Conservation (phyloP, 768 basidiomycete genomes). For the Russula dissimulans region DNA sequence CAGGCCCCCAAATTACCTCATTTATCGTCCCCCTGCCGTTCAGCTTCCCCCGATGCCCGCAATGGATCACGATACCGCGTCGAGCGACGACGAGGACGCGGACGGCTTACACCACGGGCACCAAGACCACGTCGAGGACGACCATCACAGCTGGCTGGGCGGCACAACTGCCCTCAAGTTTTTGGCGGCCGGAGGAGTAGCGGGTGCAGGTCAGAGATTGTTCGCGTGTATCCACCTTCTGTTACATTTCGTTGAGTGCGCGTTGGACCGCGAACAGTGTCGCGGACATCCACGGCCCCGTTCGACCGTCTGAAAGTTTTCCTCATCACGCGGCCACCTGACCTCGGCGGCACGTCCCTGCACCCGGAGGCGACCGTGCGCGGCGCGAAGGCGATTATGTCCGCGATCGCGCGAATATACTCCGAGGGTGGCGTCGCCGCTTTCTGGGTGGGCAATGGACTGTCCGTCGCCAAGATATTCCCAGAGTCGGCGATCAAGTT, state of each 20-base stretch:
- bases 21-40: conserved; percentile 11
- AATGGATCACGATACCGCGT: background rate
- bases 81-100: conserved; percentile 29
- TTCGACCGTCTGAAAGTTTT: conserved; percentile 97
- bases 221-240: background rate
- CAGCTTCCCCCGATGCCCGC: background rate
- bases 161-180: conserved; percentile 76
- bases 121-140: conserved; percentile 40
- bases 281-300: conserved; percentile 92
- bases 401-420: conserved; percentile 76
- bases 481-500: conserved; percentile 99
- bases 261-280: conserved; percentile 45
- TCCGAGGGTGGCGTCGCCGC: conserved; percentile 79
- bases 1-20: conserved; percentile 34
- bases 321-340: conserved; percentile 81
- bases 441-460: conserved; percentile 97
- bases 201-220: conserved; percentile 70
- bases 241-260: background rate
- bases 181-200: conserved; percentile 86
- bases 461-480: conserved; percentile 92
- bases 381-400: conserved; percentile 54
- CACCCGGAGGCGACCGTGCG: conserved; percentile 36
- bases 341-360: conserved; percentile 49
- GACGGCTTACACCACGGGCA: conserved; percentile 29
- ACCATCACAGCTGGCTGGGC: conserved; percentile 52